Base-by-base conservation (phyloP, 495 filamentous ascomycete species). In the Talaromyces nanjingensis region DNA sequence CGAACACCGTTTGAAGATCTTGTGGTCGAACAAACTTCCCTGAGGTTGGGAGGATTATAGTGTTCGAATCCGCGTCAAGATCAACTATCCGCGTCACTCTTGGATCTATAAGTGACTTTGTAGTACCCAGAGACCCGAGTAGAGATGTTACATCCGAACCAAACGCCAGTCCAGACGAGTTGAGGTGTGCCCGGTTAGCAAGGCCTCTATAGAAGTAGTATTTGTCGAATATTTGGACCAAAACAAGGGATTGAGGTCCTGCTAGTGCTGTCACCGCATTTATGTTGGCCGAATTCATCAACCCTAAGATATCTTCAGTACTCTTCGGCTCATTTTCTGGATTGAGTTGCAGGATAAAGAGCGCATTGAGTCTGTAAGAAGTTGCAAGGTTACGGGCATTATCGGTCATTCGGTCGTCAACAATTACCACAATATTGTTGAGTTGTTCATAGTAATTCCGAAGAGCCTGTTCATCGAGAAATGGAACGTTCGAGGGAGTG, bases 331-430 rank as follows among this genome's bases (percentile, higher is more conserved):
- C 58, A 2, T 34, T 60, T 37, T 60, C 58, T 24, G 58, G 58
- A 69, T 71, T 37, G 14, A 71, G 12, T 61, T 69, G 65, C 22
- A 71, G 31, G 55, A 71, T 70, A 60, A 69, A 71, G 20, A 71
- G 59, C 3, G 67, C 68, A 60, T 71, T 71, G 52, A 71, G 65
- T 66, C 69, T 65, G 29, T 62, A 68, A 11, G 58, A 8, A 39
- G 57, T 47, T 57, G 69, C 67, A 9, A 71, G 65, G 34, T 69
- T 71, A 6, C 69, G 60, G 29, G 69, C 63, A 65, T 68, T 71
- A 47, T 71, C 69, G 11, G 69, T 68, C 69, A 71, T 71, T 54
- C 62, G 60, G 29, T 69, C 69, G 42, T 71, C 63, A 20, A 66
- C 68, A 58, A 71, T 45, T 20, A 71, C 65, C 8, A 69, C 62